phyloP scores from a whole-genome alignment of 768 basidiomycete genomes.

The Amanita subjunquillea region DNA sequence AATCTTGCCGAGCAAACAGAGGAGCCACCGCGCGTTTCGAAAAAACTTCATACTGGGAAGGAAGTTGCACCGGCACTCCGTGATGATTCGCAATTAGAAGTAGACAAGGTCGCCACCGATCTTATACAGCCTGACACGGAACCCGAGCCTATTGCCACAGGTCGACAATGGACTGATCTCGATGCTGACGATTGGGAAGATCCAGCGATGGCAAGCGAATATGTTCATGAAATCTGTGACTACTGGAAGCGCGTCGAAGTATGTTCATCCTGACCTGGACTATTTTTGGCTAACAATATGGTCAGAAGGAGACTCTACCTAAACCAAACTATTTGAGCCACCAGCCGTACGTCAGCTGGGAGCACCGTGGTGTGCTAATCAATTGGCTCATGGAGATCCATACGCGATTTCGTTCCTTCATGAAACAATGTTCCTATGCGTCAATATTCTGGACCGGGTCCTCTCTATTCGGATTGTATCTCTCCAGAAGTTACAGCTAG shows the following conservation, averaged over 20 bases:
- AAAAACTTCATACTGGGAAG: conserved; percentile 53
- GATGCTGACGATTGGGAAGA: conserved; percentile 85
- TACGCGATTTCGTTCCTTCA: conserved; percentile 74
- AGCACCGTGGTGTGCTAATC: conserved; percentile 79
- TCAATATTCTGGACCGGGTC: conserved; percentile 80
- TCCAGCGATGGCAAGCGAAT: conserved; percentile 87
- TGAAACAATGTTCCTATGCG: conserved; percentile 84
- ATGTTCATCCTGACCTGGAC: conserved; percentile 2
- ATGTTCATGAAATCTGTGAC: conserved; percentile 78
- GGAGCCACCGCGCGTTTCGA: conserved; percentile 41
- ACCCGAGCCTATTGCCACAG: conserved; percentile 27
- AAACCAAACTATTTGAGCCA: conserved; percentile 76
- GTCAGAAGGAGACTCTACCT: conserved; percentile 65
- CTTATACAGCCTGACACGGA: conserved; percentile 18
- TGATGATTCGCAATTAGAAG: conserved; percentile 30
- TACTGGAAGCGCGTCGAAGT: conserved; percentile 85
- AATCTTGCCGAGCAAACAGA: conserved; percentile 30
- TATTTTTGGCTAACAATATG: conserved; percentile 6
- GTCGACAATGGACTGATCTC: conserved; percentile 68
- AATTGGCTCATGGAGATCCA: conserved; percentile 96
- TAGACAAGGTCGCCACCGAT: conserved; percentile 28
- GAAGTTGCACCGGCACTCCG: conserved; percentile 9
- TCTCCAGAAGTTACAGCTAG: conserved; percentile 79
- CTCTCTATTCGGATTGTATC: conserved; percentile 64
- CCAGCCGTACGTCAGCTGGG: conserved; percentile 81